Percentiles rank a stretch among this genome's conserved stretches.
Evolutionary conservation across 176 grass and related monocot species (phyloP).

Genomic region (Triticum monococcum): DNA sequence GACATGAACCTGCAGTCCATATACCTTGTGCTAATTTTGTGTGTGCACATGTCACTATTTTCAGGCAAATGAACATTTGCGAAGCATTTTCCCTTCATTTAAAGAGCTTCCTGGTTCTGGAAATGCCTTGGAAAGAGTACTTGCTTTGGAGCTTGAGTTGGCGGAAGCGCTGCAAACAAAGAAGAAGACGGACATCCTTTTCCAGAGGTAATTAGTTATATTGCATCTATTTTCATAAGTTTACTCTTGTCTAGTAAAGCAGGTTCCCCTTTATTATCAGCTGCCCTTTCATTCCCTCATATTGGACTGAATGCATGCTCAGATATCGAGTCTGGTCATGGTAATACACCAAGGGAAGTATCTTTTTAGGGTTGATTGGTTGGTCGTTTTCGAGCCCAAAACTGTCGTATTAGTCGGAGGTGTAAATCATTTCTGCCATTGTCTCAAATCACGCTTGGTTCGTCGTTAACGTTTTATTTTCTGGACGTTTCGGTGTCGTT

Average conservation of each 20-base stretch:
- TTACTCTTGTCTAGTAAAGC: slow-evolving; percentile 1
- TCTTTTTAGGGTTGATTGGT: neutral
- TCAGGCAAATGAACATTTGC: slow-evolving; percentile 91
- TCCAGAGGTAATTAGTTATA: slow-evolving; percentile 65
- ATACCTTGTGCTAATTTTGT: slow-evolving; percentile 1
- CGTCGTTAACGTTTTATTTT: too few relatives aligned
- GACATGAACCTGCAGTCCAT: neutral
- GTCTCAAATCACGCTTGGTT: too few relatives aligned
- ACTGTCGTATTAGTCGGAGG: too few relatives aligned
- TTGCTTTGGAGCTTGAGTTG: slow-evolving; percentile 92
- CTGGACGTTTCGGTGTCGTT: too few relatives aligned
- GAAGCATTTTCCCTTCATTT: slow-evolving; percentile 76
- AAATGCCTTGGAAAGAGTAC: slow-evolving; percentile 88
- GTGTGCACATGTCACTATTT: slow-evolving; percentile 22
- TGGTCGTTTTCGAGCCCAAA: too few relatives aligned
- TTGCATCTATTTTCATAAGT: neutral
- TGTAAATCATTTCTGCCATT: too few relatives aligned
- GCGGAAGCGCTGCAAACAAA: slow-evolving; percentile 85
- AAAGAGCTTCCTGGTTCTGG: slow-evolving; percentile 87
- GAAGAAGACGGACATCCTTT: slow-evolving; percentile 66
- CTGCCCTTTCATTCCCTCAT: neutral
- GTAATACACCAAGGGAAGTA: neutral
- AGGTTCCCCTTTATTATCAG: neutral
- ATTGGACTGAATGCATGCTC: neutral
- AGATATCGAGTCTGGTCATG: neutral